phyloP scores from a whole-genome alignment of 495 filamentous ascomycete genomes.

The Trichoderma reesei region DNA sequence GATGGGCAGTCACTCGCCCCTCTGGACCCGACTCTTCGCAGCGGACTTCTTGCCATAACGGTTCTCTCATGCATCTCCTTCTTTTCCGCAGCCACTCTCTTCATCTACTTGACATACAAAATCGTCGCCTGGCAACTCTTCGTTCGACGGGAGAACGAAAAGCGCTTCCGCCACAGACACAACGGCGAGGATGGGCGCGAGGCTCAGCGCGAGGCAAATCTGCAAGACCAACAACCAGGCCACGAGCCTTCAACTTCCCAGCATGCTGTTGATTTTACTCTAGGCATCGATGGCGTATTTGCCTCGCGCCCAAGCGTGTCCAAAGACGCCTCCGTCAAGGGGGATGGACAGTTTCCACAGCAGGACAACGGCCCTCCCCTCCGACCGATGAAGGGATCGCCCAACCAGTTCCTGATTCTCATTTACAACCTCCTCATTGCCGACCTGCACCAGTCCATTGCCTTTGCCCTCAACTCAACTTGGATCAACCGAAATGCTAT shows the following conservation, averaged over 20 bases:
- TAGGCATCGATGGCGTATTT: conserved; percentile 10
- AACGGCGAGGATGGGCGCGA: conserved; percentile 14
- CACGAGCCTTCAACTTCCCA: conserved; percentile 3
- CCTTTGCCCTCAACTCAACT: conserved; percentile 55
- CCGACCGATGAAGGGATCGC: conserved; percentile 13
- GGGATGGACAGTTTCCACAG: background rate
- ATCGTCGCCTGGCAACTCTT: conserved; percentile 43
- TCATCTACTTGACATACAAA: conserved; percentile 46
- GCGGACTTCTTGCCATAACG: conserved; percentile 44
- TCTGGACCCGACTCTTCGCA: conserved; percentile 34
- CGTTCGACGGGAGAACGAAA: conserved; percentile 9
- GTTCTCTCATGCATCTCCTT: conserved; percentile 49
- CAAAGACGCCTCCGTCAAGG: conserved; percentile 5
- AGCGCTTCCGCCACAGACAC: background rate
- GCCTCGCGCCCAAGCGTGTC: conserved; percentile 24
- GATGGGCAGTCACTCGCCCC: conserved; percentile 25
- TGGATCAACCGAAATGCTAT: conserved; percentile 51
- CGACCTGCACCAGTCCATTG: conserved; percentile 60
- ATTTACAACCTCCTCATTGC: conserved; percentile 67
- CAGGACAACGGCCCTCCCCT: background rate
- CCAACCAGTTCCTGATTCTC: conserved; percentile 64
- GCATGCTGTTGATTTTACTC: conserved; percentile 3
- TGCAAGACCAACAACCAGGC: background rate
- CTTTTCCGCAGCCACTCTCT: conserved; percentile 38
- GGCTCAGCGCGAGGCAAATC: conserved; percentile 13